A percentile compares a stretch with the other conserved stretches of the same genome.
Evolutionary conservation across 495 filamentous ascomycete genomes (phyloP).

Genomic region (Xylaria scruposa): DNA sequence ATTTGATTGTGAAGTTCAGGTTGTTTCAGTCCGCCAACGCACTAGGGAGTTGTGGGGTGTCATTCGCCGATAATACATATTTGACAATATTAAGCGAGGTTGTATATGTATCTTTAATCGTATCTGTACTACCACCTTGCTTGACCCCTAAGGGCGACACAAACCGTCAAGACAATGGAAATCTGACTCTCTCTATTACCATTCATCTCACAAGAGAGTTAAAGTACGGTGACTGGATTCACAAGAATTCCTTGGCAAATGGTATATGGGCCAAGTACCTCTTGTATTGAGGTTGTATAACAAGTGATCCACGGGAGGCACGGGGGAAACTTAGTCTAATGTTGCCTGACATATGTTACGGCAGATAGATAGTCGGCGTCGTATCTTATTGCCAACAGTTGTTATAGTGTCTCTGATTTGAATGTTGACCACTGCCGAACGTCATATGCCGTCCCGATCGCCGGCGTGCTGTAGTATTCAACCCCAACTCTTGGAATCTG

Average conservation of each 20-base stretch:
- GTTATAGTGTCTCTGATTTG: neutral
- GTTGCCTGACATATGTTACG: neutral
- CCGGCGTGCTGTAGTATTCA: neutral
- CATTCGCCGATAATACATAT: neutral
- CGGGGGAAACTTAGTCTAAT: neutral
- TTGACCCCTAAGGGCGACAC: neutral
- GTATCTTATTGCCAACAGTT: neutral
- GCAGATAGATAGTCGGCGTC: neutral
- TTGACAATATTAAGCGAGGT: slow-evolving; percentile 19
- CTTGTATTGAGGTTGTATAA: neutral
- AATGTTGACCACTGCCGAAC: slow-evolving; percentile 13
- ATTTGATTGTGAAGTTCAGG: neutral
- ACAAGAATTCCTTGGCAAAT: neutral
- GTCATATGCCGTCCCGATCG: neutral
- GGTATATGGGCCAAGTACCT: neutral
- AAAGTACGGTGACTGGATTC: neutral
- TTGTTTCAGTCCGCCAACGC: slow-evolving; percentile 11
- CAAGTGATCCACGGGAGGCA: neutral
- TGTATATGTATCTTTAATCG: neutral
- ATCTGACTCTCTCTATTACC: neutral
- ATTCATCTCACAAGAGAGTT: neutral
- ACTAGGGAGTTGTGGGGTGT: neutral
- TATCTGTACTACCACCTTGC: neutral
- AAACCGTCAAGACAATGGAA: neutral
- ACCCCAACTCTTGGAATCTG: slow-evolving; percentile 15